Evolutionary conservation across 176 grass and related monocot species (phyloP).

Genomic region (Pharus latifolius): DNA sequence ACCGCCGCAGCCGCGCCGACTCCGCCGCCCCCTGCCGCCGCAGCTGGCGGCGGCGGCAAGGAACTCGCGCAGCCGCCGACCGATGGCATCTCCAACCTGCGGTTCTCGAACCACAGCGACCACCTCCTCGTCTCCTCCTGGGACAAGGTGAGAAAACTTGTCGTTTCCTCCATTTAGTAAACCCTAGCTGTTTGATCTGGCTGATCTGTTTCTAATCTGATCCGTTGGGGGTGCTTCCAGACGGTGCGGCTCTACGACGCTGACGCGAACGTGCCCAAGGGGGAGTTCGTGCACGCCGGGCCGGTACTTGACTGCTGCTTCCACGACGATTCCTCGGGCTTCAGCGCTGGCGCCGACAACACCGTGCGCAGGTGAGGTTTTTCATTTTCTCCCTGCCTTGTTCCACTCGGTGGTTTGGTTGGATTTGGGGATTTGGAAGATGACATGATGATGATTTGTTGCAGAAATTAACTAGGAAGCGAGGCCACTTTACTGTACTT

Average conservation of each 20-base stretch:
- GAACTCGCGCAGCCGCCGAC: constrained; percentile 64
- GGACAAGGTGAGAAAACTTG: constrained; percentile 97
- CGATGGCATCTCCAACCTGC: constrained; percentile 89
- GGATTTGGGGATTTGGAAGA: not conserved
- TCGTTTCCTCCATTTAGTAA: not conserved
- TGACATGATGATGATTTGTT: not conserved
- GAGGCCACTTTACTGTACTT: too few relatives aligned
- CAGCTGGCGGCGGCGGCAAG: constrained; percentile 38
- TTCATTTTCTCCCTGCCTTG: not conserved
- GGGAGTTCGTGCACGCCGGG: constrained; percentile 74
- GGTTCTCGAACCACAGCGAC: constrained; percentile 98
- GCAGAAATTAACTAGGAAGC: not conserved
- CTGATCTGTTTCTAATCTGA: constrained; percentile 11
- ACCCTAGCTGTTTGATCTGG: constrained; percentile 32
- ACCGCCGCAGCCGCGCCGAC: not conserved
- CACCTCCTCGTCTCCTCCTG: constrained; percentile 94
- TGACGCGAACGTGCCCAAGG: constrained; percentile 54
- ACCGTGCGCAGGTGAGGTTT: constrained; percentile 59
- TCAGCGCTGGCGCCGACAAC: constrained; percentile 69
- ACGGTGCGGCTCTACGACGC: constrained; percentile 88
- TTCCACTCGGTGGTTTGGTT: not conserved
- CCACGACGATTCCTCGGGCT: constrained; percentile 89
- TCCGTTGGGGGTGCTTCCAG: constrained; percentile 4
- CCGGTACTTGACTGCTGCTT: constrained; percentile 95
- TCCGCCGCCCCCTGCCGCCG: not conserved